Evolutionary conservation across 768 basidiomycete genomes (phyloP), one percentile per base, ranked within the genome.

Genomic region (Piloderma croceum): DNA sequence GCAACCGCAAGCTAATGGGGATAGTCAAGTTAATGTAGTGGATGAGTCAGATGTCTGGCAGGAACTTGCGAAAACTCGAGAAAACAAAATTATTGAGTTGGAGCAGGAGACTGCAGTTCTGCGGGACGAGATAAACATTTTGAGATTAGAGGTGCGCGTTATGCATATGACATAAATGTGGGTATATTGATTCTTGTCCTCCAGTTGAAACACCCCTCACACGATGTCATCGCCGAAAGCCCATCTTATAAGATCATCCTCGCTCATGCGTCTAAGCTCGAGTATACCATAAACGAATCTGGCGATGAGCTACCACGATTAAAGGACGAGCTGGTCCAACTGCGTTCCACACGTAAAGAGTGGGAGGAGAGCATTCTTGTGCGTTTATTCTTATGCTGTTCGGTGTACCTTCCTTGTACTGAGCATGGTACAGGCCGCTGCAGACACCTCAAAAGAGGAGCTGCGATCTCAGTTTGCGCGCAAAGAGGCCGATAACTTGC

Each of bases 401-500:
- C 10, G 10, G 27, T 9, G 27, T 9, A 29, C 15, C 15, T 9
- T 29, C 27, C 15, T 9, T 9, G 10, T 15, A 29, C 15, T 29
- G 27, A 9, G 27, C 15, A 9, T 19, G 17, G 9, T 19, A 9
- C 37, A 73, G 72, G 52, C 50, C 35, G 60, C 64, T 36, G 68
- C 73, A 7, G 70, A 68, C 21, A 69, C 76, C 52, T 61, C 67
- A 24, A 65, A 71, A n/a, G 73, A 82, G 47, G 86, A 92, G 22
- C 64, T 85, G 23, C 80, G 76, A 49, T 55, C 58, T 1, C 69
- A 77, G 56, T 58, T 84, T 25, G 63, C 65, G 7, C 84, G 82
- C 53, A 77, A 81, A 24, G 82, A 87, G 47, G 61, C 65, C 3
- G 86, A 90, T 39, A 77, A 76, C 49, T 59, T 69, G 15, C 77